Conservation (phyloP, 305 asterid species). For the Rubia occidens region DNA sequence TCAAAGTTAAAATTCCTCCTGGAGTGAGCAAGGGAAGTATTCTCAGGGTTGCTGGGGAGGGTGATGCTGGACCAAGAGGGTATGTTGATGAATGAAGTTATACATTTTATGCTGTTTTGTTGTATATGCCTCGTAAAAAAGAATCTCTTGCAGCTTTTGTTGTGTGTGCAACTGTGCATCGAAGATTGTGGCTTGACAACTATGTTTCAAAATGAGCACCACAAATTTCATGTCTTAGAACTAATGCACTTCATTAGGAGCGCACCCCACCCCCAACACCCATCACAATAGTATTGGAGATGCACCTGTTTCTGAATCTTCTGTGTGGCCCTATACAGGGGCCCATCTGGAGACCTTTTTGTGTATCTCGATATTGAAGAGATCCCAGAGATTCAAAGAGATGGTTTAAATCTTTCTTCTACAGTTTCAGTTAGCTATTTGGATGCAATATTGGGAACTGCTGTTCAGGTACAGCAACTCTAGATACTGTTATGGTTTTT, state of each 20-base stretch:
- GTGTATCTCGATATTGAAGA: constrained; percentile 92
- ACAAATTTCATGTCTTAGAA: not conserved
- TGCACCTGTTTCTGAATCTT: constrained; percentile 12
- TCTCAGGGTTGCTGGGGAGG: constrained; percentile 97
- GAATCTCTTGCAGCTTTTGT: not conserved
- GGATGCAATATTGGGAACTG: constrained; percentile 88
- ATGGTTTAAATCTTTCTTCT: constrained; percentile 85
- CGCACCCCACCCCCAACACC: not conserved
- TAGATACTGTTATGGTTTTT: not conserved
- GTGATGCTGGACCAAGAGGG: constrained; percentile 99
- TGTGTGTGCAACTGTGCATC: not conserved
- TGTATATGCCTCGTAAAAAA: not conserved
- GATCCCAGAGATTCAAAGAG: constrained; percentile 93
- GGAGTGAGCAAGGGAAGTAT: constrained; percentile 98
- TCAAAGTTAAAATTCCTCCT: constrained; percentile 97
- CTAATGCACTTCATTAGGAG: not conserved
- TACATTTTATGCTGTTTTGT: not conserved
- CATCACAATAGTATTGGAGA: not conserved
- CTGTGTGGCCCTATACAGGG: constrained; percentile 39
- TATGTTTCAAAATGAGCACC: not conserved
- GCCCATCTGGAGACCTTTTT: constrained; percentile 86
- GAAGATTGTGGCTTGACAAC: not conserved
- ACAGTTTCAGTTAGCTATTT: constrained; percentile 69
- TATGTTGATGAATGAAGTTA: constrained; percentile 28
- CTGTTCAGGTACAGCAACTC: constrained; percentile 45